Evolutionary conservation across 139 green algal species (phyloP).

Genomic region (Micromonas commoda): DNA sequence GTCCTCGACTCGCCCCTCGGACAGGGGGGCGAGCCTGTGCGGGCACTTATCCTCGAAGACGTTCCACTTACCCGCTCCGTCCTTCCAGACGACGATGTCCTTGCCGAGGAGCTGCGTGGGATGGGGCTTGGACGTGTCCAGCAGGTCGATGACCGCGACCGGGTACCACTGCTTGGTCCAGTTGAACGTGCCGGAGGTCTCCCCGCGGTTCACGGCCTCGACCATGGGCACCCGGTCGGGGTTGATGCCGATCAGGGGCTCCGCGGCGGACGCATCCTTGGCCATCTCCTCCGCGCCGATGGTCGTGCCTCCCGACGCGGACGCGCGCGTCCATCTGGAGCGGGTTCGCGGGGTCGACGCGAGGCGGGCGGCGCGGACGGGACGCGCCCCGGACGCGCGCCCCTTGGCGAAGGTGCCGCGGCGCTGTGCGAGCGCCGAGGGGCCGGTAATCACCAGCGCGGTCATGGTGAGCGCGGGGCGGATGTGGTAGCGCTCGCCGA

Average conservation of each 20-base stretch:
- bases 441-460: too few relatives aligned
- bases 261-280: not conserved
- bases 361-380: too few relatives aligned
- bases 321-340: not conserved
- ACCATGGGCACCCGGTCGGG: conserved; percentile 4
- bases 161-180: conserved; percentile 40
- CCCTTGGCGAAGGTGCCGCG: too few relatives aligned
- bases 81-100: conserved; percentile 31
- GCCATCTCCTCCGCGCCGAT: not conserved
- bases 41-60: conserved; percentile 39
- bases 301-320: not conserved
- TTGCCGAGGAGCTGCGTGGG: conserved; percentile 17
- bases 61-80: conserved; percentile 25
- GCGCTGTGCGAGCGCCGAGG: too few relatives aligned
- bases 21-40: conserved; percentile 42
- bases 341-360: too few relatives aligned
- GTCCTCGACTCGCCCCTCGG: conserved; percentile 37
- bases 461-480: too few relatives aligned
- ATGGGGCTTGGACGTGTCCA: conserved; percentile 16
- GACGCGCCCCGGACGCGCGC: too few relatives aligned
- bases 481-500: too few relatives aligned
- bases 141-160: conserved; percentile 3
- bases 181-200: not conserved
- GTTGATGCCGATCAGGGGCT: not conserved
- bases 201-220: not conserved